Evolutionary conservation across 1,284 basidiomycete genomes (phyloP).

Genomic region (Rhodotorula sp.): DNA sequence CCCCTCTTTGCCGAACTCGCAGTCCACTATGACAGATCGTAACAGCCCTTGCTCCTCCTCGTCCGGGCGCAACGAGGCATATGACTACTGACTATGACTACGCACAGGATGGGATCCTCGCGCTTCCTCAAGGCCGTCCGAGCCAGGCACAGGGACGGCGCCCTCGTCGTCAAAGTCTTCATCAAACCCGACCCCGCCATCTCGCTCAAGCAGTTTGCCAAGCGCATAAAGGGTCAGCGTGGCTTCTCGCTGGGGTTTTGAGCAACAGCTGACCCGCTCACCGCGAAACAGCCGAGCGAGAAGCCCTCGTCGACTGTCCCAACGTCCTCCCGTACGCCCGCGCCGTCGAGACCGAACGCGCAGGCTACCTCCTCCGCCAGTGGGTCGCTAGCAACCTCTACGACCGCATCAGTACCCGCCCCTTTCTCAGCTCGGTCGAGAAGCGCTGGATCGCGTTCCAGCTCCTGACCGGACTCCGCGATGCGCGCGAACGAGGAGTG

Average conservation of each 20-base stretch:
- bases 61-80: not conserved
- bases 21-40: slow-evolving; percentile 88
- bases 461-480: slow-evolving; percentile 77
- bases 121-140: slow-evolving; percentile 91
- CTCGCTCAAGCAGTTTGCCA: slow-evolving; percentile 64
- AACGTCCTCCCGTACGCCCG: slow-evolving; percentile 88
- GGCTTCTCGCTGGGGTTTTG: not conserved
- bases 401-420: slow-evolving; percentile 95
- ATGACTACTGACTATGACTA: not conserved
- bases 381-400: slow-evolving; percentile 95
- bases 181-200: slow-evolving; percentile 74
- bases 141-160: slow-evolving; percentile 68
- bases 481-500: slow-evolving; percentile 68
- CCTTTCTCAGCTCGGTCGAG: slow-evolving; percentile 85
- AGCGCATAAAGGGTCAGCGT: slow-evolving; percentile 64
- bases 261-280: not conserved
- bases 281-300: slow-evolving; percentile 60
- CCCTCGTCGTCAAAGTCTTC: slow-evolving; percentile 75
- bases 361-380: slow-evolving; percentile 90
- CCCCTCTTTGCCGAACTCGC: slow-evolving; percentile 72
- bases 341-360: slow-evolving; percentile 92
- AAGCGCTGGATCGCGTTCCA: slow-evolving; percentile 99
- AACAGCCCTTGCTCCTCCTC: slow-evolving; percentile 31
- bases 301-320: slow-evolving; percentile 75
- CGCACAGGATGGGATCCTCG: slow-evolving; percentile 73